phyloP scores from a whole-genome alignment of 129 eudicot genomes.

The Artemisia annua region DNA sequence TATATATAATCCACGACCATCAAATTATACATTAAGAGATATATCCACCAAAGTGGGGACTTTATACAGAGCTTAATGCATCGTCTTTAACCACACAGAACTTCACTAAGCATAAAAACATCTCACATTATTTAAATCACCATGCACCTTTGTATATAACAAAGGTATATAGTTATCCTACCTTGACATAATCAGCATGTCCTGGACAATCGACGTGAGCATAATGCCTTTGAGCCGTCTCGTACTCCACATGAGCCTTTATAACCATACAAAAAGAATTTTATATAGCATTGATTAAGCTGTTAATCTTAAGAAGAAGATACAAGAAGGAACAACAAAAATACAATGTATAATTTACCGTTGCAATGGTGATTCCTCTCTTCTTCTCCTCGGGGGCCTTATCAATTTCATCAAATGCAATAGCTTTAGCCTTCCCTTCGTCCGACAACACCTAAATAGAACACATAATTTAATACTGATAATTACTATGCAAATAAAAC shows the following conservation, averaged over 20 bases:
- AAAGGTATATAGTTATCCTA: constrained; percentile 27
- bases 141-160: not conserved
- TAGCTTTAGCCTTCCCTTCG: constrained; percentile 91
- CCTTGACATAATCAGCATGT: constrained; percentile 94
- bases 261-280: constrained; percentile 10
- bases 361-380: constrained; percentile 88
- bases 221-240: constrained; percentile 84
- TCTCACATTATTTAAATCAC: not conserved
- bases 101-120: not conserved
- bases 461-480: not conserved
- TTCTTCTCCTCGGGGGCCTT: constrained; percentile 97
- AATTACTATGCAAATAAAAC: too few relatives aligned
- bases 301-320: constrained; percentile 7
- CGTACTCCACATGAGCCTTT: constrained; percentile 96
- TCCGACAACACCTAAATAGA: constrained; percentile 65
- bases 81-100: not conserved
- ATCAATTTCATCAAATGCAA: constrained; percentile 91
- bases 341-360: constrained; percentile 36
- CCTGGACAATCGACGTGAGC: constrained; percentile 98
- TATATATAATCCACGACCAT: not conserved
- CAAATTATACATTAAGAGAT: too few relatives aligned
- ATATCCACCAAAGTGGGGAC: not conserved
- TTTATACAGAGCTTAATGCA: not conserved
- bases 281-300: not conserved
- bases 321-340: not conserved